phyloP scores from a whole-genome alignment of 176 grass and related monocot species.

The Eragrostis nindensis region DNA sequence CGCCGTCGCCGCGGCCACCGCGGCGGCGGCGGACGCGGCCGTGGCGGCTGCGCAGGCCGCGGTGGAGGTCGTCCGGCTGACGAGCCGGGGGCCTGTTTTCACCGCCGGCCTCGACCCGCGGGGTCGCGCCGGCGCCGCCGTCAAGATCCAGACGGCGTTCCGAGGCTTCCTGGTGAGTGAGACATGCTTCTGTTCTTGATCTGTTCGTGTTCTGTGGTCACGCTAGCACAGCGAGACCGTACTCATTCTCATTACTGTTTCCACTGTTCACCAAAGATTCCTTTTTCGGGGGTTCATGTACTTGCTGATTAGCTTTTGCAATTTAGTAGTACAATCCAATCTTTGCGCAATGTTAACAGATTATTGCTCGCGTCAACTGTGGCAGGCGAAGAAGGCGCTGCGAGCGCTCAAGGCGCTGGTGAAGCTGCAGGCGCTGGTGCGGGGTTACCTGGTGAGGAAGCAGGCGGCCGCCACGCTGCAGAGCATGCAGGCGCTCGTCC shows the following conservation, averaged over 20 bases:
- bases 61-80: constrained; percentile 82
- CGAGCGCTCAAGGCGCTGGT: constrained; percentile 90
- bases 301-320: neutral
- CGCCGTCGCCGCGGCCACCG: constrained; percentile 81
- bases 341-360: neutral
- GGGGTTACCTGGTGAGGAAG: constrained; percentile 86
- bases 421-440: constrained; percentile 89
- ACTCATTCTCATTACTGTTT: neutral
- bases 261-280: constrained; percentile 8
- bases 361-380: no score
- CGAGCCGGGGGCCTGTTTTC: constrained; percentile 56
- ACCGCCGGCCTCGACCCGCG: neutral
- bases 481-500: constrained; percentile 91
- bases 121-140: constrained; percentile 46
- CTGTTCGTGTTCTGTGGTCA: neutral
- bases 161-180: constrained; percentile 82
- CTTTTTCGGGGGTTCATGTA: neutral
- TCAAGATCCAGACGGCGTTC: constrained; percentile 92
- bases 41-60: constrained; percentile 82
- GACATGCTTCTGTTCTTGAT: constrained; percentile 6
- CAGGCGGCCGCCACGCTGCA: constrained; percentile 77
- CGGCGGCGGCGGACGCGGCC: constrained; percentile 71
- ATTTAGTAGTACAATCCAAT: neutral
- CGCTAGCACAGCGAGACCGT: neutral
- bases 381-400: constrained; percentile 87